Conservation (phyloP, 768 basidiomycete species). For the Pisolithus albus region DNA sequence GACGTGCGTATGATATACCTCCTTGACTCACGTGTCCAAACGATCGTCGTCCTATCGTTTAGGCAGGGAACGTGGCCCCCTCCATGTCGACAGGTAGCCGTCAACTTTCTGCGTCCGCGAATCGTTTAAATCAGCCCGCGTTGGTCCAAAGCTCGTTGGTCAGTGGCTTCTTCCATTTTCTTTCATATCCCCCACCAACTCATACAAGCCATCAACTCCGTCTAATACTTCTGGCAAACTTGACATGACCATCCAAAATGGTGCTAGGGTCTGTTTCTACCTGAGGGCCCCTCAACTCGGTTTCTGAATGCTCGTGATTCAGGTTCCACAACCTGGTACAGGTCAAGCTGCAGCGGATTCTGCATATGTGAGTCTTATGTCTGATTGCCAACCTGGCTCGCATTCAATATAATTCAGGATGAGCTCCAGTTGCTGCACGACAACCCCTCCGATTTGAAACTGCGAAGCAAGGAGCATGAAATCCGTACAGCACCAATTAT, state of each 20-base stretch:
- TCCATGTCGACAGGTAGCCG: conserved; percentile 5
- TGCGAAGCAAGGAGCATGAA: conserved; percentile 27
- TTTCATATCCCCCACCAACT: conserved; percentile 8
- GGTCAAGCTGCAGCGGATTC: conserved; percentile 7
- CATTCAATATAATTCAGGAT: conserved; percentile 13
- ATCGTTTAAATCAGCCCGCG: conserved; percentile 3
- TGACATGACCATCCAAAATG: not conserved
- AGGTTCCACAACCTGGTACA: conserved; percentile 5
- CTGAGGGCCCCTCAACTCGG: not conserved
- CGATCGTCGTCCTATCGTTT: not conserved
- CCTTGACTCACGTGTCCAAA: conserved; percentile 10
- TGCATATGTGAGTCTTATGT: conserved; percentile 18
- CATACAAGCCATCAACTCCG: conserved; percentile 6
- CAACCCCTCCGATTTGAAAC: conserved; percentile 8
- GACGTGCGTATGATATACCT: conserved; percentile 6
- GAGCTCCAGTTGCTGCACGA: conserved; percentile 29
- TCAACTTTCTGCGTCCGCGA: conserved; percentile 7
- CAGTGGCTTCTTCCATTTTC: conserved; percentile 1
- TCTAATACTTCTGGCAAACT: not conserved
- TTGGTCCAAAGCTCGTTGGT: conserved; percentile 9
- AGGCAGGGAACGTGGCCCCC: conserved; percentile 13
- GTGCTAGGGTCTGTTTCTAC: not conserved
- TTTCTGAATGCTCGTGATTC: not conserved
- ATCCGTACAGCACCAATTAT: conserved; percentile 44
- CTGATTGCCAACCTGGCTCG: not conserved